phyloP scores from a whole-genome alignment of 1,284 basidiomycete genomes.

The Amylostereum chailletii region DNA sequence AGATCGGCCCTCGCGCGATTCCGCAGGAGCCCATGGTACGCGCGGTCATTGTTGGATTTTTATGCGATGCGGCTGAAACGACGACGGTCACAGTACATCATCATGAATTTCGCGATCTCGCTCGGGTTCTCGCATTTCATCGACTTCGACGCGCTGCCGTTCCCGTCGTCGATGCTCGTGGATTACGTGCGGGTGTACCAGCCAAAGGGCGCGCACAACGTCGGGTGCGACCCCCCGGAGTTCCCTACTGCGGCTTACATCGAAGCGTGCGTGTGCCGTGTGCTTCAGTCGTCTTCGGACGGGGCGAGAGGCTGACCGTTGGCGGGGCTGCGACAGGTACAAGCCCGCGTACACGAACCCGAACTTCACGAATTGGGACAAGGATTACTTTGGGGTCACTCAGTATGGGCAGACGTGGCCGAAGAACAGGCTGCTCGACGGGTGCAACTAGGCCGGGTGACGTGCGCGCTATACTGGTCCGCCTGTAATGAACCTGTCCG shows the following conservation, averaged over 20 bases:
- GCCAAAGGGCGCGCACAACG: conserved; percentile 32
- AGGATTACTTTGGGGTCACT: background rate
- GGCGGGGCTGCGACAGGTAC: background rate
- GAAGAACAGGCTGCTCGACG: too few relatives aligned
- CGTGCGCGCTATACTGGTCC: too few relatives aligned
- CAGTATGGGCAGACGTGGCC: too few relatives aligned
- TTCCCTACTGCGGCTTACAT: conserved; percentile 51
- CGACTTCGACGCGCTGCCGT: conserved; percentile 30
- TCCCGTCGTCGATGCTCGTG: conserved; percentile 41
- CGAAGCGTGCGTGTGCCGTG: conserved; percentile 1
- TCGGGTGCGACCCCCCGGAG: conserved; percentile 45
- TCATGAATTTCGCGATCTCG: conserved; percentile 33
- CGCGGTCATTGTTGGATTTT: conserved; percentile 9
- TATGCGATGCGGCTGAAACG: conserved; percentile 2
- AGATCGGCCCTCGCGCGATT: conserved; percentile 45
- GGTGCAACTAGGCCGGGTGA: too few relatives aligned
- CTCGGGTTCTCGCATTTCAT: conserved; percentile 40
- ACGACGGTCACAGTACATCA: conserved; percentile 22
- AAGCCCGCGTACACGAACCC: background rate
- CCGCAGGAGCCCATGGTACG: conserved; percentile 49
- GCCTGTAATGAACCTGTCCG: too few relatives aligned
- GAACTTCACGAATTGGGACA: background rate
- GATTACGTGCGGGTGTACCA: conserved; percentile 58
- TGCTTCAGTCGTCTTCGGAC: background rate
- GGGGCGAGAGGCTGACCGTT: background rate